These are phyloP conservation scores for Colletotrichum melonis DNA, from an alignment of 2,329 filamentous ascomycete genomes.

Conservation along the genomic window DNA sequence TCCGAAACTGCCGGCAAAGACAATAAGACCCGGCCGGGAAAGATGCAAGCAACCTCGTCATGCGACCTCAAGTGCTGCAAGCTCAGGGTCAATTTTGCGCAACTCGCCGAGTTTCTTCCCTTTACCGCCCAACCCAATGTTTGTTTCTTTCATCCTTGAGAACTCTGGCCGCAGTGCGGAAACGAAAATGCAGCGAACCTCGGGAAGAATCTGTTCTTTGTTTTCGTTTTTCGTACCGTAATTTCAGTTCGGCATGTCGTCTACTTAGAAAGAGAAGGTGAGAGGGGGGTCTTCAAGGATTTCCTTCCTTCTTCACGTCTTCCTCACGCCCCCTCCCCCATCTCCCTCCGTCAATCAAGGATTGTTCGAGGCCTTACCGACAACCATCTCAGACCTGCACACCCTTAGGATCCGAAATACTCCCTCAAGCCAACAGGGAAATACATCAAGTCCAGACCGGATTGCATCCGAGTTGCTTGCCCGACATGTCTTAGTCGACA, in stretches of 20 bases:
- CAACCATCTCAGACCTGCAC: neutral
- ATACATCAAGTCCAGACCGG: neutral
- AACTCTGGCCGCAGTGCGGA: neutral
- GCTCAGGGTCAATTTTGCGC: neutral
- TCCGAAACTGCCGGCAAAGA: neutral
- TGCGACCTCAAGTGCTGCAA: neutral
- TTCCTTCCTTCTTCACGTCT: neutral
- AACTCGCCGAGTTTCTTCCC: neutral
- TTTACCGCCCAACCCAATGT: neutral
- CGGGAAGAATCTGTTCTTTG: neutral
- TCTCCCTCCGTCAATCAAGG: neutral
- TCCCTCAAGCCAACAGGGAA: neutral
- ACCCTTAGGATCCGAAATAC: neutral
- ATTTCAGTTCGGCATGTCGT: neutral
- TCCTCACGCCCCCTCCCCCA: neutral
- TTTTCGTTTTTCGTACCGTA: neutral
- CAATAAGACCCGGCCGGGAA: neutral
- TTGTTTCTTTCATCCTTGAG: neutral
- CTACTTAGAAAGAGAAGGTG: neutral
- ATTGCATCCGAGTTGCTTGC: neutral
- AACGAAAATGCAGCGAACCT: neutral
- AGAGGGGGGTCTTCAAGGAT: neutral
- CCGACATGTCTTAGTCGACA: neutral
- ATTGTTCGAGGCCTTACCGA: neutral
- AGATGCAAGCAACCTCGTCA: neutral